Evolutionary conservation across 2,329 filamentous ascomycete species (phyloP).

Genomic region (Fusarium tricinctum): DNA sequence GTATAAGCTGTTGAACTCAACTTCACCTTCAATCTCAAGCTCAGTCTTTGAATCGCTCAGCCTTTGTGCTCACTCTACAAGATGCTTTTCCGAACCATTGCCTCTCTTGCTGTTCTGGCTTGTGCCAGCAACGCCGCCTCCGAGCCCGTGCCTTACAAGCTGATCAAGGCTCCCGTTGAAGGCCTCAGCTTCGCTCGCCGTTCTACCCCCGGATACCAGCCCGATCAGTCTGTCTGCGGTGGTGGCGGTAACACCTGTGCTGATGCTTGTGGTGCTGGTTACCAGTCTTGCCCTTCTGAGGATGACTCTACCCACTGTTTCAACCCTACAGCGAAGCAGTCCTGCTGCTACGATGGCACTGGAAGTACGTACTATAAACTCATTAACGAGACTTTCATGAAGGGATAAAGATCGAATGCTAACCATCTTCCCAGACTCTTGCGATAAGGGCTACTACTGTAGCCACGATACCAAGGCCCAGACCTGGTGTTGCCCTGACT

Average conservation of each 20-base stretch:
- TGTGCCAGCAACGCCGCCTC: slow-evolving; percentile 53
- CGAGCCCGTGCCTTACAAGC: slow-evolving; percentile 55
- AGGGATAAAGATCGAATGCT: slow-evolving; percentile 17
- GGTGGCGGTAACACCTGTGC: slow-evolving; percentile 65
- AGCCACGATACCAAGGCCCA: slow-evolving; percentile 64
- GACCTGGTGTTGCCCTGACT: slow-evolving; percentile 73
- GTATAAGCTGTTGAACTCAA: slow-evolving; percentile 28
- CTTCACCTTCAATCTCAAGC: slow-evolving; percentile 25
- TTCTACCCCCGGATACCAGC: slow-evolving; percentile 64
- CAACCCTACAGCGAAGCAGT: slow-evolving; percentile 65
- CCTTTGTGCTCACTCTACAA: slow-evolving; percentile 37
- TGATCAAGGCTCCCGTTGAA: slow-evolving; percentile 55
- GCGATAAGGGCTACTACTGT: slow-evolving; percentile 73
- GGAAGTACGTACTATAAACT: slow-evolving; percentile 65
- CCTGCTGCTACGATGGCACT: slow-evolving; percentile 69
- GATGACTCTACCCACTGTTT: slow-evolving; percentile 70
- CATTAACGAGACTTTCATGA: background rate
- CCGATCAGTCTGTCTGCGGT: slow-evolving; percentile 61
- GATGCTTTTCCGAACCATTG: slow-evolving; percentile 56
- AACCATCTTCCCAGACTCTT: slow-evolving; percentile 64
- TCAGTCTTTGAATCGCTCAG: slow-evolving; percentile 22
- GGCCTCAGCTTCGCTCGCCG: slow-evolving; percentile 61
- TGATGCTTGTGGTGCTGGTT: slow-evolving; percentile 67
- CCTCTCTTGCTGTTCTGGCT: slow-evolving; percentile 55
- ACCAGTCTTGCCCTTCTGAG: slow-evolving; percentile 63